phyloP scores from a whole-genome alignment of 2,329 filamentous ascomycete species.

The Alternaria incomplexa region DNA sequence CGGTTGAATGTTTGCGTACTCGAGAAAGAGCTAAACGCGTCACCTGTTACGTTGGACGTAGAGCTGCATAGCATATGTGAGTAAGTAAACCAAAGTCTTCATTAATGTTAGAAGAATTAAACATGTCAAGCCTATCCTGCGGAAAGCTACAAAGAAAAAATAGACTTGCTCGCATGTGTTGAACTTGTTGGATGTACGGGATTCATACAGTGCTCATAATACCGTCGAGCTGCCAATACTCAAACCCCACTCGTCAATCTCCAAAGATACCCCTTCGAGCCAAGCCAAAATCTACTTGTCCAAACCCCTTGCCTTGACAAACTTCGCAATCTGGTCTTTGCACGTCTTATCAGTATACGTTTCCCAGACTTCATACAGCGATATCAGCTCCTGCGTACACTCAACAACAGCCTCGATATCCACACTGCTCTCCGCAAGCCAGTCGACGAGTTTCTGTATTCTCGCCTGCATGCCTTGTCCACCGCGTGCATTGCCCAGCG shows the following conservation, averaged over 20 bases:
- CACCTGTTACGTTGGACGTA: not conserved
- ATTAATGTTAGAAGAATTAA: not conserved
- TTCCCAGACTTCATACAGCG: slow-evolving; percentile 81
- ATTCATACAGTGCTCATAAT: not conserved
- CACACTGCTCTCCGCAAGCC: slow-evolving; percentile 84
- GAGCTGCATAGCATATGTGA: not conserved
- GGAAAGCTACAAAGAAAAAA: not conserved
- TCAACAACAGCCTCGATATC: slow-evolving; percentile 86
- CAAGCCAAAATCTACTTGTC: slow-evolving; percentile 56
- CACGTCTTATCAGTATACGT: slow-evolving; percentile 68
- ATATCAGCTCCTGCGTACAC: slow-evolving; percentile 89
- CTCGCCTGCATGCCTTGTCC: slow-evolving; percentile 55
- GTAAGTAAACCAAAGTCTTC: not conserved
- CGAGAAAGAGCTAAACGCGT: not conserved
- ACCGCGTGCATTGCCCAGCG: slow-evolving; percentile 40
- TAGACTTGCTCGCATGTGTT: not conserved
- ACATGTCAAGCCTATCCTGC: not conserved
- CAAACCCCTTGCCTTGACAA: slow-evolving; percentile 65
- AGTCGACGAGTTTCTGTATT: slow-evolving; percentile 73
- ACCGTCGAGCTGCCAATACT: not conserved
- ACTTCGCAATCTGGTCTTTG: slow-evolving; percentile 67
- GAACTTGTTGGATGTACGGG: not conserved
- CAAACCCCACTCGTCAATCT: not conserved
- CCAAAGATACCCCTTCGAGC: slow-evolving; percentile 2
- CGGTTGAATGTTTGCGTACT: not conserved